phyloP scores from a whole-genome alignment of 257 asterid species.

The Solanum stenotomum region DNA sequence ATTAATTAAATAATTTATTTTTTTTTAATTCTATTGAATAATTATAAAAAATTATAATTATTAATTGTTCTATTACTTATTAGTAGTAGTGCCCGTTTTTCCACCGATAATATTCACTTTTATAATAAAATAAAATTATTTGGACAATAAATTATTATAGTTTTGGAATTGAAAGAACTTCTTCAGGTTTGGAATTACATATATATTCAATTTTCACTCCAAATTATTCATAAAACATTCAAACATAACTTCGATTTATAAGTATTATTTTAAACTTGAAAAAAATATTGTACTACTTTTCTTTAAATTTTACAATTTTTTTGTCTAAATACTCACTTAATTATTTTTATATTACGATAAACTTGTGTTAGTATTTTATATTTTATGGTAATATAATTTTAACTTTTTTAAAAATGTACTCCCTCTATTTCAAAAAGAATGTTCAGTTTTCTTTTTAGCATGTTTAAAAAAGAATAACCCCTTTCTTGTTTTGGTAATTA shows the following conservation, averaged over 20 bases:
- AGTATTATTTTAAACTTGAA: background rate
- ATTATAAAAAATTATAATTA: background rate
- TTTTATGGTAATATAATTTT: background rate
- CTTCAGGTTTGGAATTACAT: background rate
- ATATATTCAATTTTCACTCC: background rate
- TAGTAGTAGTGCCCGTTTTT: background rate
- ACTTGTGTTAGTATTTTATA: background rate
- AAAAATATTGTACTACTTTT: background rate
- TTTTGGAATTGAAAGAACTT: background rate
- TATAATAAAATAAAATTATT: background rate
- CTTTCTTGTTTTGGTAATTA: too few species aligned
- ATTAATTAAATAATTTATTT: background rate
- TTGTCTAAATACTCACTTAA: background rate
- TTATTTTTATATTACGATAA: background rate
- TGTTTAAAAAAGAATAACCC: too few species aligned
- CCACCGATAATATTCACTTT: background rate
- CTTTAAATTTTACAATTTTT: background rate
- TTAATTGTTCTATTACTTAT: background rate
- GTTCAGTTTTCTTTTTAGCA: too few species aligned
- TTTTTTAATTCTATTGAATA: background rate
- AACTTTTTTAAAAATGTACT: background rate
- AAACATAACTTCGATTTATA: background rate
- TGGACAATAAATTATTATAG: background rate
- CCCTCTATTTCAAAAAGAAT: too few species aligned
- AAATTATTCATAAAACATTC: background rate